A percentile compares a stretch with the other conserved stretches of the same genome.
Conservation (phyloP, 768 basidiomycete species). For the Tulasnella sp. region DNA sequence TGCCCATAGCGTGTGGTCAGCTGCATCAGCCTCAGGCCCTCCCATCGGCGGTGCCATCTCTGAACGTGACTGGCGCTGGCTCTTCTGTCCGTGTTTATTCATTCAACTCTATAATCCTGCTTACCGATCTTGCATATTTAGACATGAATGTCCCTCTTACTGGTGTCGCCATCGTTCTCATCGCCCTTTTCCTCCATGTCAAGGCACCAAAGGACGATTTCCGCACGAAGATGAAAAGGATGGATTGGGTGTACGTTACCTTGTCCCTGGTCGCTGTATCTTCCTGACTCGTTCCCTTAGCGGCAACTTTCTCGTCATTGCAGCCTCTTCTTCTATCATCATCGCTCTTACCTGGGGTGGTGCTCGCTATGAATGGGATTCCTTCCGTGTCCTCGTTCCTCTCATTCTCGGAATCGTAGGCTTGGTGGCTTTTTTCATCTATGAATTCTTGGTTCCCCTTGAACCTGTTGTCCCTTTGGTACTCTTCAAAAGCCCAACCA, state of each 20-base stretch:
- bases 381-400: slow-evolving; percentile 31
- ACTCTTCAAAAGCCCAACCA: slow-evolving; percentile 27
- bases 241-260: slow-evolving; percentile 17
- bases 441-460: slow-evolving; percentile 28
- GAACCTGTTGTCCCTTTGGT: slow-evolving; percentile 22
- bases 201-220: slow-evolving; percentile 14
- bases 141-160: slow-evolving; percentile 17
- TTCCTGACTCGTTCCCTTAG: slow-evolving; percentile 23
- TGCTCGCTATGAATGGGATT: slow-evolving; percentile 33
- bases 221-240: slow-evolving; percentile 6
- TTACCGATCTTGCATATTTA: background rate
- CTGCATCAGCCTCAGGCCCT: slow-evolving; percentile 17
- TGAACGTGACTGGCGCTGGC: slow-evolving; percentile 14
- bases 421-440: slow-evolving; percentile 30
- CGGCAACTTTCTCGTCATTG: slow-evolving; percentile 34
- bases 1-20: slow-evolving; percentile 25
- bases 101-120: background rate
- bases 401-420: slow-evolving; percentile 33
- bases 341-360: slow-evolving; percentile 42
- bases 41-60: slow-evolving; percentile 19
- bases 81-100: slow-evolving; percentile 2
- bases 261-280: background rate
- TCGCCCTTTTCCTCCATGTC: slow-evolving; percentile 14
- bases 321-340: slow-evolving; percentile 27
- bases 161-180: slow-evolving; percentile 13